These are phyloP conservation scores for Zymoseptoria pseudotritici DNA, from an alignment of 2,329 filamentous ascomycete species.

Conservation along the genomic window DNA sequence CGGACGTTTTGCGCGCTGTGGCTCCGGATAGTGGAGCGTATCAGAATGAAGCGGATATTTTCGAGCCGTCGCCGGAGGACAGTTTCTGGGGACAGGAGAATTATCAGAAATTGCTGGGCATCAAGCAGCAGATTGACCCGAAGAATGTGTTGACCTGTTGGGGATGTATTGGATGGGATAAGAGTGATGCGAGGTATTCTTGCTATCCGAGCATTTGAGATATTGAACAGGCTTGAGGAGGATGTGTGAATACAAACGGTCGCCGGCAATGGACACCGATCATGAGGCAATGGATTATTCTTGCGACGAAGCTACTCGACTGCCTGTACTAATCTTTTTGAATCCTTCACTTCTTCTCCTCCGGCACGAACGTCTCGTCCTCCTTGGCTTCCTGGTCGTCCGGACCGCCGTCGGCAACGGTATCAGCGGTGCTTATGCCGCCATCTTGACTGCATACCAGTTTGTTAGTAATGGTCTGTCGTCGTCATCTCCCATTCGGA, in stretches of 20 bases:
- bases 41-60: constrained; percentile 20
- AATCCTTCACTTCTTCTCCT: background rate
- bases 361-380: constrained; percentile 10
- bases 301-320: background rate
- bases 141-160: constrained; percentile 18
- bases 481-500: background rate
- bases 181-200: constrained; percentile 13
- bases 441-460: constrained; percentile 12
- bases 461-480: background rate
- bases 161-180: constrained; percentile 17
- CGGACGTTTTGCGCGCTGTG: constrained; percentile 5
- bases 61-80: constrained; percentile 11
- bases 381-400: constrained; percentile 5
- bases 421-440: constrained; percentile 19
- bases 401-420: constrained; percentile 14
- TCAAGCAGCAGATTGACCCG: constrained; percentile 19
- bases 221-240: background rate
- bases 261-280: background rate
- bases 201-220: constrained; percentile 12
- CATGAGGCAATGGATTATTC: background rate
- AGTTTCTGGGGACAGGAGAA: constrained; percentile 17
- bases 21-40: constrained; percentile 17
- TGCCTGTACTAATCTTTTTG: background rate
- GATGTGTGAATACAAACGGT: background rate
- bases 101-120: constrained; percentile 13